Percentiles rank a stretch among this genome's conserved stretches.
These are phyloP conservation scores for Penicillium cosmopolitanum DNA, from an alignment of 495 filamentous ascomycete genomes.

Conservation along the genomic window DNA sequence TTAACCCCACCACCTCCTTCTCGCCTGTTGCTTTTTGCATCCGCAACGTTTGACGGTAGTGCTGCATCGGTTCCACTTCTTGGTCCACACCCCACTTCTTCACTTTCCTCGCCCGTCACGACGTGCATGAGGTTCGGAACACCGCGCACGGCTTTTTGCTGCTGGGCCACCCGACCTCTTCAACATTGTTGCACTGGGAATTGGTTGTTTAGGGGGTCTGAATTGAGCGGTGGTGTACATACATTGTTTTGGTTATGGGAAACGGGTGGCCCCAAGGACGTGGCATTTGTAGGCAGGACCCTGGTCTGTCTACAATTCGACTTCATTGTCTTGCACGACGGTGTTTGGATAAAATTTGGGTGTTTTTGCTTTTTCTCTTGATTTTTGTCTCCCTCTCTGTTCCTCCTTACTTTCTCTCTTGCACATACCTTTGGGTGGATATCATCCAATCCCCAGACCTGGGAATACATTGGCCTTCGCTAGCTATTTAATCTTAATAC, in stretches of 20 bases:
- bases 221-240: too few relatives aligned
- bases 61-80: constrained; percentile 3
- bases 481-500: constrained; percentile 9
- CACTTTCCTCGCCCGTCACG: constrained; percentile 3
- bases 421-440: constrained; percentile 13
- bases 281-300: not conserved
- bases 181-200: not conserved
- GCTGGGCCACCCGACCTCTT: constrained; percentile 13
- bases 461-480: constrained; percentile 4
- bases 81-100: constrained; percentile 10
- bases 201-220: not conserved
- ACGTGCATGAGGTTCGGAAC: constrained; percentile 2
- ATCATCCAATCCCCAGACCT: not conserved
- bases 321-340: constrained; percentile 18
- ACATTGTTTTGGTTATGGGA: constrained; percentile 2
- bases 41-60: constrained; percentile 8
- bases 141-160: constrained; percentile 21
- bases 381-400: not conserved
- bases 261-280: not conserved
- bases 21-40: constrained; percentile 6
- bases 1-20: not conserved
- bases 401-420: not conserved
- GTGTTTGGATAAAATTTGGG: constrained; percentile 10
- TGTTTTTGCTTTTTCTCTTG: constrained; percentile 7
- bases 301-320: not conserved